Conservation (phyloP, 257 asterid genomes). For the Solanum gracilifrons region DNA sequence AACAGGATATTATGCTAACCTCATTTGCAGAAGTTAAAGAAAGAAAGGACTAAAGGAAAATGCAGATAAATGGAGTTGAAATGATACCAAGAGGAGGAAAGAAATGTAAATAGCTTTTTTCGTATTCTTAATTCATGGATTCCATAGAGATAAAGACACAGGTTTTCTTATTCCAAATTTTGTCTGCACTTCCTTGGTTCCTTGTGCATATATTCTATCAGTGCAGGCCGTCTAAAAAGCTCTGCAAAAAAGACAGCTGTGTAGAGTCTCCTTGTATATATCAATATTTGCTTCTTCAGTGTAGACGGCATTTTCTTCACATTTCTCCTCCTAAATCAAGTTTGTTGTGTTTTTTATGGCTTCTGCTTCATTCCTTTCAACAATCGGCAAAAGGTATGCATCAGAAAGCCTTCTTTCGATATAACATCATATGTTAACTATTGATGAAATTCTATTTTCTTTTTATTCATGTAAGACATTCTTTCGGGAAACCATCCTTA, state of each 20-base stretch:
- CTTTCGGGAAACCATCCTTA: not conserved
- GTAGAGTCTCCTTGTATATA: not conserved
- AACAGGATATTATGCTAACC: not conserved
- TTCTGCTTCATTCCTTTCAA: slow-evolving; percentile 12
- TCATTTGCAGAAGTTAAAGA: not conserved
- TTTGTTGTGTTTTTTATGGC: slow-evolving; percentile 4
- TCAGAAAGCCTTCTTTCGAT: not conserved
- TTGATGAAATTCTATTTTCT: not conserved
- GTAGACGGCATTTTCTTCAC: not conserved
- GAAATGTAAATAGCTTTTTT: not conserved
- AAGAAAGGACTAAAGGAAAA: not conserved
- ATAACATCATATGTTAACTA: not conserved
- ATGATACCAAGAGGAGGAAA: not conserved
- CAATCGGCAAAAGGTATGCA: slow-evolving; percentile 15
- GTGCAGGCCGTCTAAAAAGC: not conserved
- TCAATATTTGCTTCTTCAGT: not conserved
- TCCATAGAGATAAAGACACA: not conserved
- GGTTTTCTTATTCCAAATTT: not conserved
- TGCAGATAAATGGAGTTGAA: not conserved
- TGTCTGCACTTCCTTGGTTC: not conserved
- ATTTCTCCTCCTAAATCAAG: not conserved
- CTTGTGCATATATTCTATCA: not conserved
- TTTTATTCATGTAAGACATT: not conserved
- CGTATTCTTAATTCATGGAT: not conserved
- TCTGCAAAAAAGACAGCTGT: not conserved